These are phyloP conservation scores for Cladosporium sp. DNA, from an alignment of 2,329 filamentous ascomycete genomes.

Conservation along the genomic window DNA sequence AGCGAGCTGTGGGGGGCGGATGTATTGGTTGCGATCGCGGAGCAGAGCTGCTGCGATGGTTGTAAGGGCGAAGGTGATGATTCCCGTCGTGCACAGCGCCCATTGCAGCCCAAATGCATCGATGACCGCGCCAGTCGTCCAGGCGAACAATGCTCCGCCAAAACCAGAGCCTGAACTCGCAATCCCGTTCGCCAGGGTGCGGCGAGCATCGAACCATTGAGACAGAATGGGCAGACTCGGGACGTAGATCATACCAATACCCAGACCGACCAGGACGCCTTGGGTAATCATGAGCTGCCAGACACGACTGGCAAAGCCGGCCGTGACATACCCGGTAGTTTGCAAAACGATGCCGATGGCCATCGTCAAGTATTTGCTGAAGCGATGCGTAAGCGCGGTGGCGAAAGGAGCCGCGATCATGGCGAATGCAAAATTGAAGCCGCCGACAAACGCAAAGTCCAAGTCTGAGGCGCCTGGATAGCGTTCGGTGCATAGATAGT, in stretches of 20 bases:
- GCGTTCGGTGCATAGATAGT: constrained; percentile 41
- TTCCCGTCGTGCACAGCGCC: constrained; percentile 43
- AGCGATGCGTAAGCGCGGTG: constrained; percentile 32
- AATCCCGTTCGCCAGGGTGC: constrained; percentile 45
- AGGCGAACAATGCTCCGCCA: constrained; percentile 41
- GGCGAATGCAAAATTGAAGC: constrained; percentile 40
- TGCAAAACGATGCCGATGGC: constrained; percentile 35
- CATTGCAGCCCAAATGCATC: constrained; percentile 39
- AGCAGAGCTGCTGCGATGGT: constrained; percentile 34
- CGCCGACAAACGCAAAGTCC: constrained; percentile 45
- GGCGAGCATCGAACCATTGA: constrained; percentile 45
- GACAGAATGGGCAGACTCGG: constrained; percentile 40
- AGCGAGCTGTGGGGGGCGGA: constrained; percentile 36
- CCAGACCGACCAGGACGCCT: constrained; percentile 42
- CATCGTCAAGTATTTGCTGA: constrained; percentile 36
- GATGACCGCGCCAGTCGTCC: constrained; percentile 41
- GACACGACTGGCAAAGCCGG: constrained; percentile 36
- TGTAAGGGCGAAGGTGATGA: constrained; percentile 34
- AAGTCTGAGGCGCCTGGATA: constrained; percentile 39
- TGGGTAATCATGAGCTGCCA: constrained; percentile 46
- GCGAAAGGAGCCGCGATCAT: constrained; percentile 39
- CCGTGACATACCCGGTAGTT: constrained; percentile 35
- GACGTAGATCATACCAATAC: constrained; percentile 44
- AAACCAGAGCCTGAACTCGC: constrained; percentile 42
- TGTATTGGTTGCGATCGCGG: constrained; percentile 37